Evolutionary conservation across 257 asterid genomes (phyloP).

Genomic region (Penstemon barbatus): DNA sequence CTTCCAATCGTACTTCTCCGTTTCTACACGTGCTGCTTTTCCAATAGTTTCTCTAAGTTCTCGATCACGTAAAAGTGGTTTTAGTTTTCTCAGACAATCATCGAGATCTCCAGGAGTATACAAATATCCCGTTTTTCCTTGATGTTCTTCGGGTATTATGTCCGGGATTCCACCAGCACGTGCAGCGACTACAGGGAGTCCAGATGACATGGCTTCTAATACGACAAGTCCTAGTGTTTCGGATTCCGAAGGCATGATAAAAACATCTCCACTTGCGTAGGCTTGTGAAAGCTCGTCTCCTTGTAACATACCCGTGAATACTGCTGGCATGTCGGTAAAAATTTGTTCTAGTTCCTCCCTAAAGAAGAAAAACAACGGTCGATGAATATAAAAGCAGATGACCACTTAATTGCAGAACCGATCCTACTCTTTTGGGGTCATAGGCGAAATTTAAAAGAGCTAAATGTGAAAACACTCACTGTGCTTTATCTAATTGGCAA

Average conservation of each 20-base stretch:
- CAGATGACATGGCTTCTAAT: constrained; percentile 97
- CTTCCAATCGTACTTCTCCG: constrained; percentile 92
- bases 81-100: constrained; percentile 79
- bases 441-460: too few relatives aligned
- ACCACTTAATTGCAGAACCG: too few relatives aligned
- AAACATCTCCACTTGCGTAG: constrained; percentile 91
- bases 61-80: constrained; percentile 55
- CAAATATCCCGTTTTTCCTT: constrained; percentile 80
- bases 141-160: constrained; percentile 75
- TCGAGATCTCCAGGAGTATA: constrained; percentile 82
- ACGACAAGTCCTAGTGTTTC: constrained; percentile 93
- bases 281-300: constrained; percentile 98
- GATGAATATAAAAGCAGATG: too few relatives aligned
- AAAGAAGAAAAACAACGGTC: not conserved
- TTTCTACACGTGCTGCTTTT: constrained; percentile 74
- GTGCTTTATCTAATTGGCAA: too few relatives aligned
- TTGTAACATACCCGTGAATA: constrained; percentile 83
- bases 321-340: constrained; percentile 80
- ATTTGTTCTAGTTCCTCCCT: constrained; percentile 82
- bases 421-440: too few relatives aligned
- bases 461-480: too few relatives aligned
- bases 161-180: constrained; percentile 99
- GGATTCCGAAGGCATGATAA: constrained; percentile 91
- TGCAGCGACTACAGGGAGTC: constrained; percentile 91
- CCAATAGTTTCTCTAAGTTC: constrained; percentile 74